Percentiles rank a stretch among this genome's conserved stretches.
Conservation (phyloP, 1,139 yeast species). For the Geotrichum fermentans region DNA sequence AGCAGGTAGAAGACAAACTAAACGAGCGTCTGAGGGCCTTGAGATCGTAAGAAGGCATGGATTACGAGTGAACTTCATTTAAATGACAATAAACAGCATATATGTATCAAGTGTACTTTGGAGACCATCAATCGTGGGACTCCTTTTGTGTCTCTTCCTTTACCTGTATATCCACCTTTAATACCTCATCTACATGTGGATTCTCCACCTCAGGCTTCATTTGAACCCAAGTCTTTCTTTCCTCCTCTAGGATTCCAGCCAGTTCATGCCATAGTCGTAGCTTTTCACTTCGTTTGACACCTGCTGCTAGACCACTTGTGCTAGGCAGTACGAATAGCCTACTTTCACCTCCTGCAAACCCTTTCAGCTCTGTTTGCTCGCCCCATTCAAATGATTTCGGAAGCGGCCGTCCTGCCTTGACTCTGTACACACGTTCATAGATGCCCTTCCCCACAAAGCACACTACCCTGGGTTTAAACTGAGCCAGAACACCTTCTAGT, state of each 20-base stretch:
- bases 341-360: conserved; percentile 27
- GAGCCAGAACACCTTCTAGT: conserved; percentile 45
- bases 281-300: conserved; percentile 47
- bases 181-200: no score
- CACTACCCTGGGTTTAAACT: conserved; percentile 42
- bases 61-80: no score
- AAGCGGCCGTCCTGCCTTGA: conserved; percentile 31
- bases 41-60: conserved; percentile 38
- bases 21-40: conserved; percentile 87
- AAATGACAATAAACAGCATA: background rate
- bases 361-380: conserved; percentile 34
- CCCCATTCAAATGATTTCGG: conserved; percentile 49
- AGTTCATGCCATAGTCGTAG: conserved; percentile 47
- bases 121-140: background rate
- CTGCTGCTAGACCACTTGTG: conserved; percentile 69
- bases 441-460: conserved; percentile 73
- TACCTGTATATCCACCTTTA: no score
- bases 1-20: conserved; percentile 78
- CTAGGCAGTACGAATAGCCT: conserved; percentile 62
- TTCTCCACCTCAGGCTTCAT: no score
- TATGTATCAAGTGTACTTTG: background rate
- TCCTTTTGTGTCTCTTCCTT: background rate
- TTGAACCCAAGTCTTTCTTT: background rate
- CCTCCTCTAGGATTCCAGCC: conserved; percentile 24
- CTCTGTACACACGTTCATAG: conserved; percentile 58